Evolutionary conservation across 2,329 filamentous ascomycete genomes (phyloP).

Genomic region (Pestalotiopsis fici): DNA sequence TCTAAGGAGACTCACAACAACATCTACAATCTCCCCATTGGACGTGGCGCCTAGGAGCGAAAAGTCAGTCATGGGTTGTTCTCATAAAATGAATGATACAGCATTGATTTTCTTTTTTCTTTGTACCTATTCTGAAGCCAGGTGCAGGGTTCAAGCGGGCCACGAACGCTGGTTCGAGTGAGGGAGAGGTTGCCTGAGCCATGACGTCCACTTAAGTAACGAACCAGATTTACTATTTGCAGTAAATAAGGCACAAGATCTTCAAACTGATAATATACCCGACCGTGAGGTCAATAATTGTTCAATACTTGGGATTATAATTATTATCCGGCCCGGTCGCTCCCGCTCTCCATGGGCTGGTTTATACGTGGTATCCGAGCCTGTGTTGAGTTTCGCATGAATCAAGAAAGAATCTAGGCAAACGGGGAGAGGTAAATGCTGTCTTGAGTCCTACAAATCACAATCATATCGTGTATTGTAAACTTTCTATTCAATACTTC

Average conservation of each 20-base stretch:
- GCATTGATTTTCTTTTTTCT: neutral
- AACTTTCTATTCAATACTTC: neutral
- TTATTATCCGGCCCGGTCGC: neutral
- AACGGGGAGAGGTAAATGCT: neutral
- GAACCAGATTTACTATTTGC: too few relatives aligned
- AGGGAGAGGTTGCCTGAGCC: neutral
- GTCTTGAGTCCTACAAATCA: neutral
- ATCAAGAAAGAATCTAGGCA: neutral
- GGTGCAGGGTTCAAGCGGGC: neutral
- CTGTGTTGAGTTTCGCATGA: neutral
- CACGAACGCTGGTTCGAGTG: neutral
- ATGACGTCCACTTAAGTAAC: neutral
- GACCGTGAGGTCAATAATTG: too few relatives aligned
- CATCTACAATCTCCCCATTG: neutral
- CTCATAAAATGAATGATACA: too few relatives aligned
- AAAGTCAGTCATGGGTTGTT: too few relatives aligned
- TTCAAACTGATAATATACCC: too few relatives aligned
- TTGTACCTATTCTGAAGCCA: neutral
- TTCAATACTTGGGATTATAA: neutral
- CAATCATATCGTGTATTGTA: neutral
- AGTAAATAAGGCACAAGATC: neutral
- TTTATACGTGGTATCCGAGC: neutral
- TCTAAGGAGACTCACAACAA: too few relatives aligned
- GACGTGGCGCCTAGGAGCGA: neutral
- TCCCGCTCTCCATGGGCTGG: neutral